A percentile compares a stretch with the other conserved stretches of the same genome.
phyloP scores from a whole-genome alignment of 148 eudicot species.

The Oxyria digyna region DNA sequence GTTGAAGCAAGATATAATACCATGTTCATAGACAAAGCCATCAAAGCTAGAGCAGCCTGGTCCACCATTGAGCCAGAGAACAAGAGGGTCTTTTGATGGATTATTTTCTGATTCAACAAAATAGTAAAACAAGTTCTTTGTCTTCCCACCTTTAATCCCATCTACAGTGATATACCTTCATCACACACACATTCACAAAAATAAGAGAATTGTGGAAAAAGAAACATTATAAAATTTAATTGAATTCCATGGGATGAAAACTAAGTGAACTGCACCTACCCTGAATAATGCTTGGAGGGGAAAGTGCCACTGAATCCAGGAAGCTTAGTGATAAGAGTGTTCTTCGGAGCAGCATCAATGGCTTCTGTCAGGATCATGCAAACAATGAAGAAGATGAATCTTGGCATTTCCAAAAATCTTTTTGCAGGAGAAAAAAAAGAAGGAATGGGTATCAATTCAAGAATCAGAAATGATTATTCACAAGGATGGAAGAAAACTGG shows the following conservation, averaged over 20 bases:
- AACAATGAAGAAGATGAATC: not conserved
- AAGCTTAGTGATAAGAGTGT: slow-evolving; percentile 13
- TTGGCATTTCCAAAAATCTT: not conserved
- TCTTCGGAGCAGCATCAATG: slow-evolving; percentile 33
- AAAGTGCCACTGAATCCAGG: slow-evolving; percentile 24
- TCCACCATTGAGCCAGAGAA: slow-evolving; percentile 44
- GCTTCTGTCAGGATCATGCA: not conserved
- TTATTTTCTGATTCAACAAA: slow-evolving; percentile 40
- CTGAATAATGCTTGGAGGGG: slow-evolving; percentile 30
- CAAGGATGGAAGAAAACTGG: not conserved
- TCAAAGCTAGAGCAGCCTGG: slow-evolving; percentile 45
- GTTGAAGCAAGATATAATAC: slow-evolving; percentile 9
- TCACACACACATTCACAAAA: not conserved
- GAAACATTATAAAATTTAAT: not conserved
- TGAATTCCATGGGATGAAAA: not conserved
- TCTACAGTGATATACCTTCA: slow-evolving; percentile 28
- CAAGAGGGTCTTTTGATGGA: slow-evolving; percentile 29
- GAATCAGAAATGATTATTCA: not conserved
- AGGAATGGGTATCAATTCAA: too few relatives aligned
- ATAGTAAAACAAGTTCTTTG: slow-evolving; percentile 33
- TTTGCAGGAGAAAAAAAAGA: not conserved
- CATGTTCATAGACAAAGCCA: slow-evolving; percentile 42
- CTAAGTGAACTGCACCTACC: slow-evolving; percentile 8
- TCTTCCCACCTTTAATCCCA: not conserved
- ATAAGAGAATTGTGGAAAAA: not conserved